Evolutionary conservation across 1,139 yeast species (phyloP).

Genomic region (Candida sp.): DNA sequence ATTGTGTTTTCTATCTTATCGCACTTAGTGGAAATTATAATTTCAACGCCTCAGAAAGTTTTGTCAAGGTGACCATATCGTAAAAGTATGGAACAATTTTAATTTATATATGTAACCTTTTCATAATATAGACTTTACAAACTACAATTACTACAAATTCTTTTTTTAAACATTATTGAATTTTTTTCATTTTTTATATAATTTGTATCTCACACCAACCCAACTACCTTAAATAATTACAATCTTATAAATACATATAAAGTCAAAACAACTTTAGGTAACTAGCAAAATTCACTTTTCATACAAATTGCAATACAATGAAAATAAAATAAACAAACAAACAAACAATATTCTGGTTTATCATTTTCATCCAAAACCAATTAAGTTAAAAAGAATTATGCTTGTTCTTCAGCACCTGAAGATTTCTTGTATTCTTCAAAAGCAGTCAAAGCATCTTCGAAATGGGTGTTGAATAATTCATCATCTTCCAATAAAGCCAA

Average conservation of each 20-base stretch:
- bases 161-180: constrained; percentile 18
- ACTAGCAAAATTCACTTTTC: constrained; percentile 2
- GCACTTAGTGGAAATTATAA: too few species aligned
- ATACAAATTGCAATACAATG: constrained; percentile 2
- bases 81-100: too few species aligned
- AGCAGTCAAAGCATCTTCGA: constrained; percentile 93
- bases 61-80: too few species aligned
- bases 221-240: constrained; percentile 24
- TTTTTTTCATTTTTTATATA: constrained; percentile 17
- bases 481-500: constrained; percentile 87
- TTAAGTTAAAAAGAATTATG: constrained; percentile 9
- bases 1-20: too few species aligned
- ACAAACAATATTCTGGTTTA: constrained; percentile 1
- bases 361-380: neutral
- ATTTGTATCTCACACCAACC: constrained; percentile 26
- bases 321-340: constrained; percentile 1
- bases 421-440: constrained; percentile 77
- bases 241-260: constrained; percentile 15
- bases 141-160: too few species aligned
- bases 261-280: constrained; percentile 10
- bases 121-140: too few species aligned
- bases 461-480: constrained; percentile 84
- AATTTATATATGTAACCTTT: too few species aligned
- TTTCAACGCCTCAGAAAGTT: too few species aligned
- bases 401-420: constrained; percentile 26